phyloP scores from a whole-genome alignment of 2,329 filamentous ascomycete genomes.

The Aspergillus puulaauensis region DNA sequence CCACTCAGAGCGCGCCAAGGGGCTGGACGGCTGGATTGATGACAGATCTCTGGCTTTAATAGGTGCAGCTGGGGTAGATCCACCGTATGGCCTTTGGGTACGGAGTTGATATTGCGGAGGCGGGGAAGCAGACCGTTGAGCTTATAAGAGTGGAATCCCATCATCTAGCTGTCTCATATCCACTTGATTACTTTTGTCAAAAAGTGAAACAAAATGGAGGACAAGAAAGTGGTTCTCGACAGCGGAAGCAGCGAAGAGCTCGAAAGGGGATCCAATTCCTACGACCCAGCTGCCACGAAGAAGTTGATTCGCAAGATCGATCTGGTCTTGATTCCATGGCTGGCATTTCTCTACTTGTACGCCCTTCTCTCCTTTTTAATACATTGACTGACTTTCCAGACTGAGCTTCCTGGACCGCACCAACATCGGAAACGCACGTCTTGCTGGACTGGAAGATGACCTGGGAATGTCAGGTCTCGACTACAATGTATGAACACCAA shows the following conservation, averaged over 20 bases:
- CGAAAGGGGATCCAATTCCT: neutral
- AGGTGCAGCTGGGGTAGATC: neutral
- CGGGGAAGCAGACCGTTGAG: neutral
- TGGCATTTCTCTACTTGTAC: constrained; percentile 12
- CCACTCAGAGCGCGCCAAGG: neutral
- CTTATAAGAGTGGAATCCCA: constrained; percentile 1
- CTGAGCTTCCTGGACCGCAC: constrained; percentile 29
- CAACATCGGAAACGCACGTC: constrained; percentile 43
- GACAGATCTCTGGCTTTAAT: neutral
- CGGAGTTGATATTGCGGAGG: neutral
- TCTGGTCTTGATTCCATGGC: constrained; percentile 12
- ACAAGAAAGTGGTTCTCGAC: constrained; percentile 5
- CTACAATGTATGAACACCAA: constrained; percentile 30
- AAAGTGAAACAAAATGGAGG: neutral
- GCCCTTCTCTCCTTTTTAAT: neutral
- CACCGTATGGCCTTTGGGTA: neutral
- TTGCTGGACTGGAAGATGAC: constrained; percentile 26
- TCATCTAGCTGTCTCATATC: neutral
- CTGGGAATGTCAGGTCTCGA: constrained; percentile 26
- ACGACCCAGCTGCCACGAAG: constrained; percentile 3
- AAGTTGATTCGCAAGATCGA: constrained; percentile 12
- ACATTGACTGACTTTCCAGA: constrained; percentile 29
- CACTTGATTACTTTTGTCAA: neutral
- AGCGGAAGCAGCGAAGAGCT: constrained; percentile 4
- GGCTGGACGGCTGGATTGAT: neutral